Conservation (phyloP, 768 basidiomycete genomes). For the Boletus patriciae region DNA sequence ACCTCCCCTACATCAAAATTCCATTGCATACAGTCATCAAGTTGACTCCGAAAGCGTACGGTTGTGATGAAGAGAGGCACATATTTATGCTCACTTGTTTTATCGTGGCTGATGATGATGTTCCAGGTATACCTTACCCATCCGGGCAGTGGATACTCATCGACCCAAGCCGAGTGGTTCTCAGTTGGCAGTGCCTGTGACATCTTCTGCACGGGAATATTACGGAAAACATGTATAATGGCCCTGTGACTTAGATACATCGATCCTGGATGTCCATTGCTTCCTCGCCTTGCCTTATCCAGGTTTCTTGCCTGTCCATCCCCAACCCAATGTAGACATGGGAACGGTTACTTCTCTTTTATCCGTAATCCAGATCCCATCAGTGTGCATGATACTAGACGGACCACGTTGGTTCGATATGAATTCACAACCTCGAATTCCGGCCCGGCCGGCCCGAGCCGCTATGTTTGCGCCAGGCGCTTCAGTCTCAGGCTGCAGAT, state of each 20-base stretch:
- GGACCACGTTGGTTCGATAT: not conserved
- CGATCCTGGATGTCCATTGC: not conserved
- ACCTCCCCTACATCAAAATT: constrained; percentile 97
- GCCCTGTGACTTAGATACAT: not conserved
- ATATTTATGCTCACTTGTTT: constrained; percentile 2
- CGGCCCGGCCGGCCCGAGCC: constrained; percentile 16
- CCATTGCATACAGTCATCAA: constrained; percentile 98
- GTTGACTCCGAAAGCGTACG: constrained; percentile 96
- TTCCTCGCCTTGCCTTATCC: not conserved
- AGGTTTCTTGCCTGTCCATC: not conserved
- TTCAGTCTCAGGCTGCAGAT: not conserved
- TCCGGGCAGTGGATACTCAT: constrained; percentile 93
- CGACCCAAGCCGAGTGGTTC: constrained; percentile 52
- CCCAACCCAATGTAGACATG: not conserved
- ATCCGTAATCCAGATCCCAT: not conserved
- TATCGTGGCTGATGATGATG: not conserved
- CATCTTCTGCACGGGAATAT: constrained; percentile 37
- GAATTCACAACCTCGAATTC: no score
- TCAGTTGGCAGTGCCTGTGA: constrained; percentile 20
- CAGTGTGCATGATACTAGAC: not conserved
- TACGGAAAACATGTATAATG: constrained; percentile 27
- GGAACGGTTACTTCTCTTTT: not conserved
- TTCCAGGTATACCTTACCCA: constrained; percentile 80
- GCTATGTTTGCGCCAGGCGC: not conserved
- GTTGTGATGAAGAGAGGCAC: constrained; percentile 94